Evolutionary conservation across 306 rosid genomes (phyloP).

Genomic region (Pyrus communis): DNA sequence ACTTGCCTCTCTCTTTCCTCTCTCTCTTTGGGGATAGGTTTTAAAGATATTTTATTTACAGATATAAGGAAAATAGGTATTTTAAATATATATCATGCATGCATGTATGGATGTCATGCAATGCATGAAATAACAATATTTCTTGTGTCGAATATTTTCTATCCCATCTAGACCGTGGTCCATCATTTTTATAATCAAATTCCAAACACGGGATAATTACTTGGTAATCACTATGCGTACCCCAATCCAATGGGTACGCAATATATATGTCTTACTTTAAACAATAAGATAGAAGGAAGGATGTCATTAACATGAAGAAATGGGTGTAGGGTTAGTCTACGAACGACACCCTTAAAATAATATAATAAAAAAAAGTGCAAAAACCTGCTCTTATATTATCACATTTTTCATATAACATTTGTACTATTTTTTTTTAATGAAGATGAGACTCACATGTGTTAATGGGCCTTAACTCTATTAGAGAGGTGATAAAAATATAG

Average conservation of each 20-base stretch:
- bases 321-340: background rate
- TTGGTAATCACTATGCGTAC: background rate
- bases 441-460: no score
- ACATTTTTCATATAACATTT: no score
- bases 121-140: slow-evolving; percentile 17
- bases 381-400: no score
- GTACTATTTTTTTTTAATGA: no score
- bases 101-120: slow-evolving; percentile 26
- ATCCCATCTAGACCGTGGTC: background rate
- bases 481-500: no score
- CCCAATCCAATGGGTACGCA: slow-evolving; percentile 1
- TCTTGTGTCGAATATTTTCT: slow-evolving; percentile 7
- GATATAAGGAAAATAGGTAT: background rate
- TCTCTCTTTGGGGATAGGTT: slow-evolving; percentile 17
- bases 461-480: no score
- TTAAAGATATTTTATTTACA: slow-evolving; percentile 27
- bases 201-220: background rate
- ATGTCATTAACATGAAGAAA: background rate
- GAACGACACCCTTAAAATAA: no score
- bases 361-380: no score
- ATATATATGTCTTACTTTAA: background rate
- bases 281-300: background rate
- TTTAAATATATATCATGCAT: slow-evolving; percentile 2
- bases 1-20: slow-evolving; percentile 1
- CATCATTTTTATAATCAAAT: slow-evolving; percentile 4